phyloP scores from a whole-genome alignment of 257 asterid species.

The Nicotiana tabacum region DNA sequence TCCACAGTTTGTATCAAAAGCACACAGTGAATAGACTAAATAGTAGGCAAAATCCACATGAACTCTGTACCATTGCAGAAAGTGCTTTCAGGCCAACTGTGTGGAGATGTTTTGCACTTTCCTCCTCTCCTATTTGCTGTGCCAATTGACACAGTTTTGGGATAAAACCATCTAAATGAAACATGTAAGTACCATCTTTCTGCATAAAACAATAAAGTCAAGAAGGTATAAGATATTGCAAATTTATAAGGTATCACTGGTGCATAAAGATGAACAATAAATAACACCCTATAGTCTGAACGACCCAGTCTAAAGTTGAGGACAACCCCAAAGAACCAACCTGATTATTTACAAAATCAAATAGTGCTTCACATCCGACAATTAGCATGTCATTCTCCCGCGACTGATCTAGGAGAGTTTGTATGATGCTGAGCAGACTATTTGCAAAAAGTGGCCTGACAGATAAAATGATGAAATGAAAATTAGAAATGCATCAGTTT shows the following conservation, averaged over 20 bases:
- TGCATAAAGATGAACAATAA: background rate
- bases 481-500: background rate
- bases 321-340: constrained; percentile 26
- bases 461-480: constrained; percentile 5
- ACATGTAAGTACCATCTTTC: constrained; percentile 89
- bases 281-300: background rate
- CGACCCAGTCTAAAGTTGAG: constrained; percentile 6
- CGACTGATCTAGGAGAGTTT: constrained; percentile 77
- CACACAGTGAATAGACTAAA: background rate
- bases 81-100: constrained; percentile 81
- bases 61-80: constrained; percentile 64
- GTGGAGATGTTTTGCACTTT: constrained; percentile 45
- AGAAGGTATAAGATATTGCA: background rate
- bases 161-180: constrained; percentile 74
- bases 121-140: constrained; percentile 88
- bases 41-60: constrained; percentile 11
- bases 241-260: background rate
- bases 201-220: constrained; percentile 29
- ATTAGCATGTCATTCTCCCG: constrained; percentile 71
- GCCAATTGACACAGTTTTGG: constrained; percentile 91
- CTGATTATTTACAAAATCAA: constrained; percentile 95
- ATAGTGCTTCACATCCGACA: constrained; percentile 83
- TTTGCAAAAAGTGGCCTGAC: constrained; percentile 90
- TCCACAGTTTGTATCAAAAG: background rate
- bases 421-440: constrained; percentile 68